phyloP scores from a whole-genome alignment of 129 eudicot species.

The Flaveria brownii region DNA sequence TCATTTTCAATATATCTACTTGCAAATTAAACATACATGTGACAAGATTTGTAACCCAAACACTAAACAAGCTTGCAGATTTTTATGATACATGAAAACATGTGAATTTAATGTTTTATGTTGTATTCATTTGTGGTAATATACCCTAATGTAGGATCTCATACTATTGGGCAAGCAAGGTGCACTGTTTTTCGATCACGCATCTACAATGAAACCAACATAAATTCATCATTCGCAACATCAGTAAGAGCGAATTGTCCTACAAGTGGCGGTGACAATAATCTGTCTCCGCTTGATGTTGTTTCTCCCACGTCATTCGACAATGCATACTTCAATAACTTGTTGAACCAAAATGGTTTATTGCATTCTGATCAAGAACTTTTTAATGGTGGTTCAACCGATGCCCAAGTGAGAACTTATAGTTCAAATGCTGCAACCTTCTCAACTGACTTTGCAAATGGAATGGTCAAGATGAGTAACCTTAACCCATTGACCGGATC shows the following conservation, averaged over 20 bases:
- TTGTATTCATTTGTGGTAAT: background rate
- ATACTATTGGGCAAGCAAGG: constrained; percentile 53
- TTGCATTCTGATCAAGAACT: constrained; percentile 61
- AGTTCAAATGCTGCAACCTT: constrained; percentile 34
- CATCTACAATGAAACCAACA: constrained; percentile 46
- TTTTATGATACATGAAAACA: background rate
- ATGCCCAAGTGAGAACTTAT: constrained; percentile 41
- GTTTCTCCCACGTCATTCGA: constrained; percentile 43
- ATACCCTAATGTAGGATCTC: constrained; percentile 29
- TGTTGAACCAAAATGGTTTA: constrained; percentile 44
- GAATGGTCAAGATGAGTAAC: constrained; percentile 56
- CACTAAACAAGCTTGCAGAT: too few relatives aligned
- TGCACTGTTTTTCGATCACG: constrained; percentile 40
- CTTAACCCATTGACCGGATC: constrained; percentile 48
- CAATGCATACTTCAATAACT: constrained; percentile 40
- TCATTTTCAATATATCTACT: background rate
- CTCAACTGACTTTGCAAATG: constrained; percentile 42
- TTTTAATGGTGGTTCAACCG: constrained; percentile 45
- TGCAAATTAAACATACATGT: background rate
- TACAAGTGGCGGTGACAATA: constrained; percentile 40
- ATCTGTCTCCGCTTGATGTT: constrained; percentile 37
- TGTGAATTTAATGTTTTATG: background rate
- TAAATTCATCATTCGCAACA: constrained; percentile 43
- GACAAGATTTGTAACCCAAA: too few relatives aligned
- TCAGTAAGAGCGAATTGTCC: constrained; percentile 48